Percentiles rank a stretch among this genome's conserved stretches.
Evolutionary conservation across 495 filamentous ascomycete species (phyloP).

Genomic region (Penicillium maclennaniae): DNA sequence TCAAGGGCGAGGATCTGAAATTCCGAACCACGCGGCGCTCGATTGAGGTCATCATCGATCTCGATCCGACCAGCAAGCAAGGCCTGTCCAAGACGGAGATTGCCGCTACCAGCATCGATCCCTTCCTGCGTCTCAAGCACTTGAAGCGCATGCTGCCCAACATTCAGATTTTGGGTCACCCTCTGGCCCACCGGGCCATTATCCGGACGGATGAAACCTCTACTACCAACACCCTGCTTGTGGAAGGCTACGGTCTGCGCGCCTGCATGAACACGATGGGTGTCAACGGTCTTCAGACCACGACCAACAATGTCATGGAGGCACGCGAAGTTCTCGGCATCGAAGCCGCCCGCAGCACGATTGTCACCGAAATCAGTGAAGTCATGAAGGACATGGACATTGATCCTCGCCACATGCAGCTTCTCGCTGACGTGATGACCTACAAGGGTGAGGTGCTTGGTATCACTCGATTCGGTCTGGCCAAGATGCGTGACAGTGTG

Average conservation of each 20-base stretch:
- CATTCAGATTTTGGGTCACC: slow-evolving; percentile 81
- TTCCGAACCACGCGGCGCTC: slow-evolving; percentile 46
- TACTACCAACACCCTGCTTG: slow-evolving; percentile 64
- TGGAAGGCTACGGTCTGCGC: slow-evolving; percentile 89
- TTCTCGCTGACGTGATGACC: slow-evolving; percentile 98
- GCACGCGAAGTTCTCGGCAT: slow-evolving; percentile 90
- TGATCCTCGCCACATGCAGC: slow-evolving; percentile 96
- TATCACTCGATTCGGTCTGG: slow-evolving; percentile 92
- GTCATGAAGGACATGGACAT: slow-evolving; percentile 95
- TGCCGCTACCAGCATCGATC: slow-evolving; percentile 55
- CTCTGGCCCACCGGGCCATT: slow-evolving; percentile 80
- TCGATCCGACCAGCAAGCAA: slow-evolving; percentile 51
- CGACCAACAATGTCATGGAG: slow-evolving; percentile 89
- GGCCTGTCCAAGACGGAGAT: slow-evolving; percentile 53
- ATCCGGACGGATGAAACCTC: slow-evolving; percentile 71
- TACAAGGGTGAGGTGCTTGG: slow-evolving; percentile 98
- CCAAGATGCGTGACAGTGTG: slow-evolving; percentile 95
- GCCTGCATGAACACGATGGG: slow-evolving; percentile 90
- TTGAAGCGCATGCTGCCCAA: slow-evolving; percentile 76
- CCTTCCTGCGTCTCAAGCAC: slow-evolving; percentile 76
- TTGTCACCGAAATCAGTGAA: slow-evolving; percentile 70
- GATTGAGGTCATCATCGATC: slow-evolving; percentile 54
- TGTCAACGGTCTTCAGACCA: slow-evolving; percentile 67
- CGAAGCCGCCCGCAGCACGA: slow-evolving; percentile 84
- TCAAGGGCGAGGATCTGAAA: slow-evolving; percentile 60